Evolutionary conservation across 2,329 filamentous ascomycete genomes (phyloP), one percentile per base, ranked within the genome.

Genomic region (Verticillium isaacii): DNA sequence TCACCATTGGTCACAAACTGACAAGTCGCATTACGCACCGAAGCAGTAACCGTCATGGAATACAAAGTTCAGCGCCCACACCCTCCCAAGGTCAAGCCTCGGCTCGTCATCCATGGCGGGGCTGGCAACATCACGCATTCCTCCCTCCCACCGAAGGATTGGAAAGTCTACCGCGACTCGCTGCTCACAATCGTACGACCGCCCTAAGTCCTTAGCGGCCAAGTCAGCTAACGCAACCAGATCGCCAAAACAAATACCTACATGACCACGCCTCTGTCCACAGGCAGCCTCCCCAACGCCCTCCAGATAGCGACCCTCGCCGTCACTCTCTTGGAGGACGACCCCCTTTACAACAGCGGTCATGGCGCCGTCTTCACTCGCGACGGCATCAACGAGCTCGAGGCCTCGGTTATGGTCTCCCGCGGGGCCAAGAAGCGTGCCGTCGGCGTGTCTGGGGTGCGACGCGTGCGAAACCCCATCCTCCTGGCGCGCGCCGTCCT

Each of bases 341-440:
- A 93, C 70, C 83, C 89, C 2, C 84, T 96, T 5, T 96, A 95
- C 82, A 97, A 97, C 77, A 87, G 88, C 62, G 92, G 88, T 8
- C 88, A 87, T 68, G 93, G 93, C 60, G 91, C 92, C 58, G 92
- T 96, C 23, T 97, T 96, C 74, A 96, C 92, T 0, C 86, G 88
- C 58, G 88, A 89, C 66, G 93, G 93, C 19, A 84, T 88, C 65
- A 93, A 93, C 72, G 91, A 97, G 77, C 87, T 96, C 64, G 93
- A 97, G 76, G 91, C 91, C 1, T 91, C 87, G 9, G 85, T 96
- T 59, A 96, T 96, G 92, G 90, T 96, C 0, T 90, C 89, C 2
- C 82, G 82, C 32, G 89, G 89, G 0, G 80, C 81, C 61, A 83
- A 86, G 50, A 97, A 96, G 79, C 85, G 91, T 39, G 92, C 88